A percentile compares a stretch with the other conserved stretches of the same genome.
Conservation (phyloP, 345 rosid genomes). For the Eutrema heterophyllum region DNA sequence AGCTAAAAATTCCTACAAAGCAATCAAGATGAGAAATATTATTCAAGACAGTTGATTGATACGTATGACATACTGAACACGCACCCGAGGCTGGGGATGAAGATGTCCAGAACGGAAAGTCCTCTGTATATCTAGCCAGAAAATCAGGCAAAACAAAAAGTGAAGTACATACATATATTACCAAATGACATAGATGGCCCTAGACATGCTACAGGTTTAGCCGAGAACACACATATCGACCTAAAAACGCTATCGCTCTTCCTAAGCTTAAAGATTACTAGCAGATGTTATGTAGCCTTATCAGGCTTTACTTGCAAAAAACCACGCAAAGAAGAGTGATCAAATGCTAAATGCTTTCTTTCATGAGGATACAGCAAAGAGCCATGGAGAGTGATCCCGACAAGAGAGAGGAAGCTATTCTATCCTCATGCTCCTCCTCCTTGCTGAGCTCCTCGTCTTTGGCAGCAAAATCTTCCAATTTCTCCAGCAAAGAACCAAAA, state of each 20-base stretch:
- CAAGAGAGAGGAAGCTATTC: constrained; percentile 56
- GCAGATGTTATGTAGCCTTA: not conserved
- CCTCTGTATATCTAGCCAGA: constrained; percentile 64
- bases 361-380: constrained; percentile 85
- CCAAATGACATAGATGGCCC: not conserved
- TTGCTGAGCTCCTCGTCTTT: constrained; percentile 60
- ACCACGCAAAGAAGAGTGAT: not conserved
- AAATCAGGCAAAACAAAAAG: constrained; percentile 41
- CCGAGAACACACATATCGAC: not conserved
- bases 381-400: constrained; percentile 96
- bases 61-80: constrained; percentile 24
- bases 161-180: not conserved
- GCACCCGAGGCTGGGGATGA: constrained; percentile 89
- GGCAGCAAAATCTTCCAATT: constrained; percentile 58
- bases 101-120: constrained; percentile 74
- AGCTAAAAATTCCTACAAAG: not conserved
- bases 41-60: not conserved
- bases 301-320: not conserved
- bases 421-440: constrained; percentile 34
- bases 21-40: not conserved
- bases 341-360: not conserved
- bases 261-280: not conserved
- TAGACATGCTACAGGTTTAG: not conserved
- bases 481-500: constrained; percentile 47
- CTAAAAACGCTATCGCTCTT: not conserved